Evolutionary conservation across 805 yeast species (phyloP).

Genomic region (Diddensiella caesifluorescens): DNA sequence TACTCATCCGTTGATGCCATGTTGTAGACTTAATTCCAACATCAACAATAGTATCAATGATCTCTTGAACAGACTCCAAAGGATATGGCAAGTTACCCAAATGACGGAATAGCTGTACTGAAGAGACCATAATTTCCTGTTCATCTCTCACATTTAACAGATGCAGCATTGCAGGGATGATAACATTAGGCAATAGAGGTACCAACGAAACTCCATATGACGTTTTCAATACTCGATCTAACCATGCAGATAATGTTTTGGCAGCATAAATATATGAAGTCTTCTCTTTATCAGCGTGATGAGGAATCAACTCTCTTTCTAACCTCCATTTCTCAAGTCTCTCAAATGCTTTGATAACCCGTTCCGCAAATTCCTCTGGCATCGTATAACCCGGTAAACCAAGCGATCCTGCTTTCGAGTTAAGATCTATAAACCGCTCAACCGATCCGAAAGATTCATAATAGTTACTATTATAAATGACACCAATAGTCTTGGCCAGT

Average conservation of each 20-base stretch:
- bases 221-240: constrained; percentile 49
- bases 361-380: constrained; percentile 31
- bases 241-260: constrained; percentile 59
- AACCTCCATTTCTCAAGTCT: constrained; percentile 40
- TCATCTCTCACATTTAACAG: constrained; percentile 71
- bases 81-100: constrained; percentile 47
- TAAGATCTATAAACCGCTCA: constrained; percentile 38
- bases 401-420: constrained; percentile 32
- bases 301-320: constrained; percentile 10
- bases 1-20: constrained; percentile 58
- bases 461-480: constrained; percentile 39
- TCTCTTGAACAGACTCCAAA: constrained; percentile 36
- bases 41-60: constrained; percentile 42
- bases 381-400: constrained; percentile 35
- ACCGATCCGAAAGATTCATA: constrained; percentile 40
- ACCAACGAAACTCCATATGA: constrained; percentile 50
- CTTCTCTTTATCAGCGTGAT: constrained; percentile 27
- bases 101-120: constrained; percentile 42
- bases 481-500: constrained; percentile 56
- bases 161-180: constrained; percentile 65
- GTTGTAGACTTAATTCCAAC: constrained; percentile 35
- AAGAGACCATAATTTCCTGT: constrained; percentile 47
- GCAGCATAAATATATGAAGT: constrained; percentile 57
- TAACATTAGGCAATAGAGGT: constrained; percentile 44
- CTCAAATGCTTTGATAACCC: constrained; percentile 41